Base-by-base conservation (phyloP, 2,329 filamentous ascomycete genomes). In the Penicillium paneum region DNA sequence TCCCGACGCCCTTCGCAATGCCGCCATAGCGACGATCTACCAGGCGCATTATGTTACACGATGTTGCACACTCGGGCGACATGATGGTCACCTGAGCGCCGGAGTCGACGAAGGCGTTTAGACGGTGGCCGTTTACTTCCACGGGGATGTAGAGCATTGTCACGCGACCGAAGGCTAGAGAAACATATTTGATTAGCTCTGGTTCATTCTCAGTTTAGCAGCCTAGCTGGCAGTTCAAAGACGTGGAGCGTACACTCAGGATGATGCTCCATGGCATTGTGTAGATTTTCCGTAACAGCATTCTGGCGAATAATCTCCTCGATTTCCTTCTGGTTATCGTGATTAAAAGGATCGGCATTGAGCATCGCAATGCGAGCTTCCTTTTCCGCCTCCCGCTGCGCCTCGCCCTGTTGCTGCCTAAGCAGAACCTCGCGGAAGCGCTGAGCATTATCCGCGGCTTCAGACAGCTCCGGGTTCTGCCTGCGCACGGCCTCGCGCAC, bases 81-180 rank as follows among this genome's bases (percentile, higher is more conserved):
- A 99, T 99, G 78, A 99, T 97, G 48, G 94, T 99, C 26, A 93
- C 91, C 76, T 99, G 94, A 24, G 94, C 94, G 57, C 94, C 94
- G 2, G 94, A 97, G 73, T 99, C 94, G 56, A 99, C 94, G 63
- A 99, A 88, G 3, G 93, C 94, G 78, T 97, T 97, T 66, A 99
- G 87, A 54, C 89, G 90, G 64, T 90, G 83, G 12, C 90, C 88
- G 73, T 99, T 99, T 65, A 99, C 94, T 71, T 95, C 90, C 57
- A 96, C 92, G 68, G 95, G 87, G 64, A 97, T 89, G 74, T 99
- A 99, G 44, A 99, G 84, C 87, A 99, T 94, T 64, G 93, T 91
- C 38, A 99, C 94, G 64, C 89, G 85, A 50, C 91, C 94, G 69
- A 99, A 99, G 28, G 94, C 92, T 96, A 52, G 42, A 42, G 17